Base-by-base conservation (phyloP, 1,284 basidiomycete species). In the Fomitiporia mediterranea region DNA sequence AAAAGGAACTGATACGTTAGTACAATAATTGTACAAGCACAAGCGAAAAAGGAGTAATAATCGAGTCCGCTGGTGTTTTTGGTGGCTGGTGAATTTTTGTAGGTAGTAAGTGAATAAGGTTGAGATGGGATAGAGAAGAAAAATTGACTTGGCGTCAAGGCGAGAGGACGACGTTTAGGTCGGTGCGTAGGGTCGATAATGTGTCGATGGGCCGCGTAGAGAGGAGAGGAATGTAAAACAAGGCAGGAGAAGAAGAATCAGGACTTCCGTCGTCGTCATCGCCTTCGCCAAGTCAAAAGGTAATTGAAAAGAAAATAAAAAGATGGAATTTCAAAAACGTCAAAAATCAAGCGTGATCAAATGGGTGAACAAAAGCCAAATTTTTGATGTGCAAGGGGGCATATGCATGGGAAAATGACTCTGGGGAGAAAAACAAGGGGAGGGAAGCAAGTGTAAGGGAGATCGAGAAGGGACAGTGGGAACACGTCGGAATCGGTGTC, bases 21-120 rank as follows among this genome's bases (percentile, higher is more conserved):
- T 55, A 55, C 53, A 55, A 48, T 48, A 55, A 55, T 55, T 42
- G 44, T 48, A 55, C 53, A 55, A 27, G 51, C 19, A 7, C 17
- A 23, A 40, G 19, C 13, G 15, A 17, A 3, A 5, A 19, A 13
- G 15, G 15, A 21, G 4, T n/a, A 30, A 23, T 11, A 30, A 13
- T 30, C 2, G 25, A 46, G 35, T 50, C 47, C 23, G 47, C 5
- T 11, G 17, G 23, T 27, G 34, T 35, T 40, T 48, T 42, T 56
- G 54, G 54, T 50, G 39, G 51, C 38, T 23, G 19, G 25, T 28
- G 39, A 11, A 15, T 25, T 19, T 32, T 44, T 46, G 38, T 50
- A 30, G 30, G 27, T 13, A 34, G 32, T 5, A 47, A 27, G 30
- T 30, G 30, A n/a, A 47, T 7, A n/a, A 39, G 6, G 50, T 6